Base-by-base conservation (phyloP, 1,139 yeast species). In the Taphrina flavorubra region DNA sequence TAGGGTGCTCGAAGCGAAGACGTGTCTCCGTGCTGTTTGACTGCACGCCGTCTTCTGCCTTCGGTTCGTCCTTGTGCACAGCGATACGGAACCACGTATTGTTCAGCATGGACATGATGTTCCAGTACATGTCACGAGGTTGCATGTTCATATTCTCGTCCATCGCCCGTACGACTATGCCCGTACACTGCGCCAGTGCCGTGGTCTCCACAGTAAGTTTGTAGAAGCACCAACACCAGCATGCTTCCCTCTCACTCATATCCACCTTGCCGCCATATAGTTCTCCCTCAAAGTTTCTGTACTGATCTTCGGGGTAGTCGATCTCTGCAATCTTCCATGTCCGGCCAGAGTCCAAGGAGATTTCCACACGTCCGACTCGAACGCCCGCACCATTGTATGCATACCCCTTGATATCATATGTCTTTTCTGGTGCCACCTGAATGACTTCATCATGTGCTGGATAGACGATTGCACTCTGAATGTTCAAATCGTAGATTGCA, bases 1-100 rank as follows among this genome's bases (percentile, higher is more conserved):
- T 74, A 0, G 80, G 80, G 66, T 78, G 80, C 70, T 77, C 77
- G 68, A 77, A 78, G 37, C 71, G 69, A 11, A 76, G 67, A n/a
- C 69, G 71, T 63, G 67, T 65, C 55, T 44, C 53, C 7, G 56
- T 46, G 16, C 62, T 58, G 25, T 58, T 58, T 7, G 51, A 36
- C 46, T 58, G 62, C 25, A 37, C 44, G 40, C 62, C 62, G 8
- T 58, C 40, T 7, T 11, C 51, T 1, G 62, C 62, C 25, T 44
- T 31, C 5, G 62, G 62, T 13, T 70, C 72, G 2, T 70, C 72
- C 40, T 69, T 68, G 31, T 71, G 71, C 18, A 77, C 75, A 2
- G 79, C 79, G 13, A 78, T 76, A 14, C 80, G 70, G 68, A 76
- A 78, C 80, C 80, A 78, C 77, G 80, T 77, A 63, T 78, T 78